Evolutionary conservation across 225 moss, liverwort and hornwort species (phyloP).

Genomic region (Lunularia cruciata): DNA sequence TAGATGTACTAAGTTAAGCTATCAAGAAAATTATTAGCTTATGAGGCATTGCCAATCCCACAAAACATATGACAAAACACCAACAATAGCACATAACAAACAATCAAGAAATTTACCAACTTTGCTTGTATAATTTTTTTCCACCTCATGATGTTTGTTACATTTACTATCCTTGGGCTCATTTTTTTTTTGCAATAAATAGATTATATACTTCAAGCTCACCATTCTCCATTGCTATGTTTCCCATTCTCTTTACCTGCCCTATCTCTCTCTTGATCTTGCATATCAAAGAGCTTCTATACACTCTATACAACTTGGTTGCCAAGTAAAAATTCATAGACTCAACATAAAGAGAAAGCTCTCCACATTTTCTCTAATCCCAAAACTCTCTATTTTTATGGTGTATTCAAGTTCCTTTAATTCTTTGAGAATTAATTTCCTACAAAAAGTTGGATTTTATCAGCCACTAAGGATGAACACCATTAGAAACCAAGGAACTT

Average conservation of each 20-base stretch:
- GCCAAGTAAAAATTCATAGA: constrained; percentile 12
- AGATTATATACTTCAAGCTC: constrained; percentile 47
- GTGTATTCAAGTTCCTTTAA: too few species aligned
- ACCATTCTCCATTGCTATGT: constrained; percentile 1
- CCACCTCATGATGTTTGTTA: constrained; percentile 66
- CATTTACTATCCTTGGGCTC: constrained; percentile 40
- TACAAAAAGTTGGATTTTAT: too few species aligned
- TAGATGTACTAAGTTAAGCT: neutral
- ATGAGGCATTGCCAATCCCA: neutral
- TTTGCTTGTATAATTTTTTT: constrained; percentile 69
- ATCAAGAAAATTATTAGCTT: neutral
- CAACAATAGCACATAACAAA: neutral
- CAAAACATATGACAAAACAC: neutral
- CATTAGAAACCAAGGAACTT: too few species aligned
- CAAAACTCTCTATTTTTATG: too few species aligned
- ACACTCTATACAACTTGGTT: constrained; percentile 7
- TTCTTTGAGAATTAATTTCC: too few species aligned
- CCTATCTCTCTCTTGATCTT: constrained; percentile 17
- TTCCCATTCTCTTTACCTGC: constrained; percentile 16
- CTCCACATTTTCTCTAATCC: too few species aligned
- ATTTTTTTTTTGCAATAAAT: constrained; percentile 71
- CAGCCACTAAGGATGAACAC: too few species aligned
- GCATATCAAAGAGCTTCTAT: neutral
- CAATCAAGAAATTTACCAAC: constrained; percentile 45
- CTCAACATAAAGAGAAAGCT: too few species aligned